A percentile compares a stretch with the other conserved stretches of the same genome.
Evolutionary conservation across 208 protist genomes (phyloP).

Genomic region (Porcisia hertigi): DNA sequence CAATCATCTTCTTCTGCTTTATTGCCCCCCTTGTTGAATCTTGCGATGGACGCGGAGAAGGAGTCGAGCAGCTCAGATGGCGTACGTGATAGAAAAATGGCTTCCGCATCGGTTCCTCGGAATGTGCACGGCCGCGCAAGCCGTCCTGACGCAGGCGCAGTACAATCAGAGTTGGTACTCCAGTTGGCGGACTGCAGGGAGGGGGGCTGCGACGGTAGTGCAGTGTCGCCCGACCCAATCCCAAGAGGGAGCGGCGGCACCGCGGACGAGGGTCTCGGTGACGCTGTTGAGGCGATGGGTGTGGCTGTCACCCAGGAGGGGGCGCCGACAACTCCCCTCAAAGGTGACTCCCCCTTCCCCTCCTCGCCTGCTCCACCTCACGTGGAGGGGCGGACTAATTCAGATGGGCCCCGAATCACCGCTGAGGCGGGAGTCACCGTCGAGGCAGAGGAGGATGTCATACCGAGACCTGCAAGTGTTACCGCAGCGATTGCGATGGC

Average conservation of each 20-base stretch:
- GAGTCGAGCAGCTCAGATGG: background rate
- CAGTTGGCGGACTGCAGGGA: background rate
- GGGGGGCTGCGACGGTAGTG: background rate
- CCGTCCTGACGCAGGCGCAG: background rate
- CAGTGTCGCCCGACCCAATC: background rate
- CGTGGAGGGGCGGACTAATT: background rate
- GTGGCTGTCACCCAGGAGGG: background rate
- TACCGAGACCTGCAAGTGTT: background rate
- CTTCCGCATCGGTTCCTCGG: background rate
- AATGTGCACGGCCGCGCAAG: too few species aligned
- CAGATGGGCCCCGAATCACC: background rate
- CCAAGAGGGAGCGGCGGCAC: background rate
- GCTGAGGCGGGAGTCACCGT: background rate
- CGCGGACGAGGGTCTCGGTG: background rate
- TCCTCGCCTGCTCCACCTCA: background rate
- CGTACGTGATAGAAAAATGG: background rate
- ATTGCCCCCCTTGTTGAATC: background rate
- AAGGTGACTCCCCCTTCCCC: background rate
- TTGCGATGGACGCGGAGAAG: background rate
- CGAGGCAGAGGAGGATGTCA: conserved; percentile 4
- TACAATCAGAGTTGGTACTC: background rate
- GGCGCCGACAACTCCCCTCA: background rate
- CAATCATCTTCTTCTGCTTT: background rate
- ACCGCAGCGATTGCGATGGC: background rate
- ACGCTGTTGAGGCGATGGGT: background rate